phyloP scores from a whole-genome alignment of 192 early-diverging fungal genomes.

The Linnemannia schmuckeri region DNA sequence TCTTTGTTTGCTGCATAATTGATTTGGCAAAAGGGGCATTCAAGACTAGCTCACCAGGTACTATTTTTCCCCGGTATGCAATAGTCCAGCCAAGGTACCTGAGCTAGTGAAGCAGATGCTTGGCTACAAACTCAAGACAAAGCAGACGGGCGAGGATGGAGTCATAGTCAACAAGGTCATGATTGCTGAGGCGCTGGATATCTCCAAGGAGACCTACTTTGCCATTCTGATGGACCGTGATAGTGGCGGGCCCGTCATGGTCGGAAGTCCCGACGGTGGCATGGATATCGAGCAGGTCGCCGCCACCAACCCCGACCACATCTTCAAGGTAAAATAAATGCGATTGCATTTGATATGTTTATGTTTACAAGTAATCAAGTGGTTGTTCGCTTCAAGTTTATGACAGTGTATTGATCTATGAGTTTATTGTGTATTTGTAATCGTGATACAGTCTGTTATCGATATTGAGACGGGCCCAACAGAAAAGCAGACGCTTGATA shows the following conservation, averaged over 20 bases:
- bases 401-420: not conserved
- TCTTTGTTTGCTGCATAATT: not conserved
- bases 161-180: slow-evolving; percentile 53
- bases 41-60: not conserved
- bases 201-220: slow-evolving; percentile 51
- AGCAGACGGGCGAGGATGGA: slow-evolving; percentile 38
- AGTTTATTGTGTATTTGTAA: too few species aligned
- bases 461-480: slow-evolving; percentile 53
- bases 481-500: slow-evolving; percentile 39
- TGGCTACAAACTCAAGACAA: slow-evolving; percentile 50
- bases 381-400: not conserved
- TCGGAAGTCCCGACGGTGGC: slow-evolving; percentile 46
- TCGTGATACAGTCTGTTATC: slow-evolving; percentile 16
- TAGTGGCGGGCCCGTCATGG: slow-evolving; percentile 43
- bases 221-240: slow-evolving; percentile 53
- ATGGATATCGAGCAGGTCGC: slow-evolving; percentile 49
- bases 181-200: slow-evolving; percentile 47
- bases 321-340: slow-evolving; percentile 24
- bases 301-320: slow-evolving; percentile 22
- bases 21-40: too few species aligned
- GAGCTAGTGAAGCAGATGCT: slow-evolving; percentile 42
- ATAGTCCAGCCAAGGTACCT: slow-evolving; percentile 39
- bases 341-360: not conserved
- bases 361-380: not conserved
- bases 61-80: not conserved